Evolutionary conservation across 163 green algal genomes (phyloP).

Genomic region (Scenedesmus sp.): DNA sequence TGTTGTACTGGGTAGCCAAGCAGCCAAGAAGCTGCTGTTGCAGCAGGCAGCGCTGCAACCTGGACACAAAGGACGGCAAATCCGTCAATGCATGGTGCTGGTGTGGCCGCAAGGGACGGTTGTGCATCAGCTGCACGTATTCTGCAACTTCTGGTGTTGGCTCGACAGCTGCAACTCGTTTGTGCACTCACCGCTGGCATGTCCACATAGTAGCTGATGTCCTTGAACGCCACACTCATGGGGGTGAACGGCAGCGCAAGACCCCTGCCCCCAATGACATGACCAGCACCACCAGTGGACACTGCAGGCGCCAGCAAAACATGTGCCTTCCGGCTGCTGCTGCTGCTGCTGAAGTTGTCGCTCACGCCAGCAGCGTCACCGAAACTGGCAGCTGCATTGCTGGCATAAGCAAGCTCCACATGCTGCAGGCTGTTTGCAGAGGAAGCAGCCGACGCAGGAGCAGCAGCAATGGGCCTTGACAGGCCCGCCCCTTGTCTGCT

Average conservation of each 20-base stretch:
- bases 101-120: no score
- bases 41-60: no score
- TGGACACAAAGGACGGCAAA: no score
- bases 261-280: background rate
- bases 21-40: no score
- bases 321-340: background rate
- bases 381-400: background rate
- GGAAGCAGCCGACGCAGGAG: background rate
- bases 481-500: background rate
- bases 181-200: conserved; percentile 8
- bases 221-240: conserved; percentile 48
- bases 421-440: background rate
- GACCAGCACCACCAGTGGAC: background rate
- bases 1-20: no score
- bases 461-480: background rate
- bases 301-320: background rate
- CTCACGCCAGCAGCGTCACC: no score
- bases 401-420: background rate
- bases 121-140: no score
- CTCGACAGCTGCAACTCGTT: no score
- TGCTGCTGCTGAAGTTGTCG: background rate
- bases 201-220: conserved; percentile 54
- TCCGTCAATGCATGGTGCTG: no score
- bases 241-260: conserved; percentile 30
- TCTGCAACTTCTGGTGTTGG: no score